Evolutionary conservation across 2,329 filamentous ascomycete genomes (phyloP).

Genomic region (Keithomyces neogunnii): DNA sequence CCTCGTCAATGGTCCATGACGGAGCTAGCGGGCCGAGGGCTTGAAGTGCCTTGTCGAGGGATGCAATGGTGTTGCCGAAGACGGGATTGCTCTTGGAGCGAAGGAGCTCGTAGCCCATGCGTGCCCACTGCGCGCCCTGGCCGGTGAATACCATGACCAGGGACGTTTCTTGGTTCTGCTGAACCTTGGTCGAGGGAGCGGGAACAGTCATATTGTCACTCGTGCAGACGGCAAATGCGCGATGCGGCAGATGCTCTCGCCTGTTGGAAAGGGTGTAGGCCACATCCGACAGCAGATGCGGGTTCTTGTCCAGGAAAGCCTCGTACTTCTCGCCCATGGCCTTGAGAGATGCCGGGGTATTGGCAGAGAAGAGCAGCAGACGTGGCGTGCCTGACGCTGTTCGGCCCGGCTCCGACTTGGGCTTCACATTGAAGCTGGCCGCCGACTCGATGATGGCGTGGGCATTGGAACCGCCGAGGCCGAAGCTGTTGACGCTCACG

Average conservation of each 20-base stretch:
- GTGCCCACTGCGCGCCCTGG: constrained; percentile 36
- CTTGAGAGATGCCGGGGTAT: neutral
- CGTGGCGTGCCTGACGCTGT: neutral
- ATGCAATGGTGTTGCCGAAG: constrained; percentile 13
- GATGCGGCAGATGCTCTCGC: constrained; percentile 6
- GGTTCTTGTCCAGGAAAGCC: neutral
- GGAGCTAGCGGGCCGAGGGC: neutral
- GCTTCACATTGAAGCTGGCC: neutral
- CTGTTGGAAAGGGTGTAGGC: constrained; percentile 9
- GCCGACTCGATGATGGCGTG: constrained; percentile 15
- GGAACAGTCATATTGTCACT: neutral
- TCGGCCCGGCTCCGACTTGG: neutral
- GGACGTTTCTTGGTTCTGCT: constrained; percentile 8
- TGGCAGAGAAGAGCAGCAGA: neutral
- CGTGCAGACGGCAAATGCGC: constrained; percentile 9
- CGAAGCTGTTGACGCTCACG: constrained; percentile 25
- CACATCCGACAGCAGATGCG: neutral
- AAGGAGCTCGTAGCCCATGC: constrained; percentile 26
- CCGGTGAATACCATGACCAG: constrained; percentile 30
- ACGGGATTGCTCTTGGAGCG: constrained; percentile 12
- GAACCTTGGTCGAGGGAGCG: constrained; percentile 16
- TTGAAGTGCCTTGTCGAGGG: constrained; percentile 1
- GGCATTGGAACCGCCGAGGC: constrained; percentile 27
- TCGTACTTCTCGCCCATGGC: neutral
- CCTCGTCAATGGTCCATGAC: neutral